Conservation (phyloP, 2,329 filamentous ascomycete genomes). For the Colletotrichum sp. region DNA sequence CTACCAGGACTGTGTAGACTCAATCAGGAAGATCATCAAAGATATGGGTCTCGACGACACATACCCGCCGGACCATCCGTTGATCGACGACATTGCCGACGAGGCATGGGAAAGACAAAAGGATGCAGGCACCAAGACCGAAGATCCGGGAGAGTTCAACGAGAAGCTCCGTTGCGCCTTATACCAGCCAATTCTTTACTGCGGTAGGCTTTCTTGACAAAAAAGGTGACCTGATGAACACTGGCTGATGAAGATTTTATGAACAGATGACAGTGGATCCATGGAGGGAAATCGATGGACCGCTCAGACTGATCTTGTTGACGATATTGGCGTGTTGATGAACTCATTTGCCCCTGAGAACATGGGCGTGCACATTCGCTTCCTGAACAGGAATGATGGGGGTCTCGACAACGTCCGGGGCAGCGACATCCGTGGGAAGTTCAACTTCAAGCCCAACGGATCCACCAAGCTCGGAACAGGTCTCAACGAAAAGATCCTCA, state of each 20-base stretch:
- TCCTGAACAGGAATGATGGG: background rate
- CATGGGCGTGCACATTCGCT: background rate
- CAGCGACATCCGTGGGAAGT: background rate
- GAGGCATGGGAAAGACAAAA: background rate
- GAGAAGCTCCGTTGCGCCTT: background rate
- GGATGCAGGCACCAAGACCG: background rate
- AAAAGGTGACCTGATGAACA: rapidly evolving
- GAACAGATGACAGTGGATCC: background rate
- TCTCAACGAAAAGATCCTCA: background rate
- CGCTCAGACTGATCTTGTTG: background rate
- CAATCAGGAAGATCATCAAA: background rate
- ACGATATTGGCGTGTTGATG: background rate
- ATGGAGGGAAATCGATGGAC: background rate
- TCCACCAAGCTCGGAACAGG: background rate
- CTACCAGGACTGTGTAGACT: background rate
- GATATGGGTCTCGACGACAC: background rate
- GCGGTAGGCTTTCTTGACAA: background rate
- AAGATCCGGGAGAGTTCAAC: background rate
- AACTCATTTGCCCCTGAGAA: background rate
- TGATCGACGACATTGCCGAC: background rate
- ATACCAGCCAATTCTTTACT: background rate
- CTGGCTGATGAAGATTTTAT: background rate
- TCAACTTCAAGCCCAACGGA: background rate
- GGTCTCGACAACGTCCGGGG: background rate
- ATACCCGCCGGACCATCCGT: background rate